Evolutionary conservation across 805 yeast species (phyloP), one percentile per base, ranked within the genome.

Genomic region (Kurtzmaniella fragi): DNA sequence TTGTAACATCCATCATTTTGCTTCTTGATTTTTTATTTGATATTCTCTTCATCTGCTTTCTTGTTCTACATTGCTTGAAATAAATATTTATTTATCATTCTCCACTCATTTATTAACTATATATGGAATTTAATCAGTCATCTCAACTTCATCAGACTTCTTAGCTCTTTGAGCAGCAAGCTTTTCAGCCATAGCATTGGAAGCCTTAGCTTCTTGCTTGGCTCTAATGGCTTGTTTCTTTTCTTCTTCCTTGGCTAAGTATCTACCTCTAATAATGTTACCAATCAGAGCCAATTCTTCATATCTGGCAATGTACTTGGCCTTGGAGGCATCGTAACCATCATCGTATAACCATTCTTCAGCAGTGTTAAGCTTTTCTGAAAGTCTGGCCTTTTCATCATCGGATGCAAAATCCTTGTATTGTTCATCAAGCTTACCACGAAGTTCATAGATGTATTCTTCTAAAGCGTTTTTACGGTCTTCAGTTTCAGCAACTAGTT

Each of bases 281-380:
- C 99, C 99, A 53, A 82, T 73, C 32, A 95, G 78, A 34, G 96
- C 95, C 59, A 93, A 81, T 70, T 93, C 99, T 72, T 93, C 98
- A 71, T 89, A 89, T 71, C 86, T 90, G 59, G 99, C 98, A 68
- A 95, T 82, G 77, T 91, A 93, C 65, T 84, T 87, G 55, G 93
- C 99, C 80, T 93, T 90, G 58, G 90, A 77, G 47, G 97, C 79
- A 66, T 93, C 99, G 62, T 86, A 89, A 60, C 98, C 98, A 42
- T 89, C 99, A 46, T 85, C 95, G 69, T 93, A 93, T 58, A 93
- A 80, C 99, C 99, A 93, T 61, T 91, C 96, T 77, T 93, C 99
- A 50, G 98, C 80, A 64, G 81, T 83, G 58, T 75, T 62, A 61
- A 93, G 77, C 75, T 84, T 75, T 44, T 70, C 84, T 36, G 77